Evolutionary conservation across 768 basidiomycete species (phyloP), one percentile per base, ranked within the genome.

Genomic region (Krasilnikovozyma curviuscula): DNA sequence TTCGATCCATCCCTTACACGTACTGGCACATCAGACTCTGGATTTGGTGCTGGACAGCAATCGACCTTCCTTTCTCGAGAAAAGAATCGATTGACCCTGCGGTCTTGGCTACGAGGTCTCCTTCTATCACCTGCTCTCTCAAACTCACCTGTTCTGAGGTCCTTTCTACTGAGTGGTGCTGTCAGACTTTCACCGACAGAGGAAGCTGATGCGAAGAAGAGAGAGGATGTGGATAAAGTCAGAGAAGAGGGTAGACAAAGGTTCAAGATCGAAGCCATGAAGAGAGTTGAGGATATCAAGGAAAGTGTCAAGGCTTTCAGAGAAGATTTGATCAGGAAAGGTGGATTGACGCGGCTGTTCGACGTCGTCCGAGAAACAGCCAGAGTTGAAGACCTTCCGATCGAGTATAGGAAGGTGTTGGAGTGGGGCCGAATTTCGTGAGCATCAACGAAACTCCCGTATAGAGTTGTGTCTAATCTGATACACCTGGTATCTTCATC

Each of bases 401-500:
- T 68, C 7, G 83, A 89, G 53, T 95, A 88, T 58, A 71, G 75
- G 55, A 82, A 86, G 33, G 85, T 95, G 39, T 61, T 91, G 7
- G 91, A 97, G 64, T 98, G 93, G 91, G 93, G 82, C 5, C 70
- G 89, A 46, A 93, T 95, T 60, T 91, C 91, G 86, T 91, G 51
- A 60, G 86, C n/a, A 23, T 8, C 8, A 30, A 16, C 3, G 37
- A 23, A n/a, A 43, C 6, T 21, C 35, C n/a, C 28, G 42, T 51
- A 43, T 7, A 16, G 19, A n/a, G 49, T 40, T 40, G 32, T 46
- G 41, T 24, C 16, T 3, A 25, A 30, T 16, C 24, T 27, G 14
- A 40, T 32, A 31, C 40, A 28, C 27, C n/a, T n/a, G n/a, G n/a
- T n/a, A 33, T 13, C 25, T 33, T 16, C 1, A 9, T 8, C 58